These are phyloP conservation scores for Diaporthe humulicola DNA, from an alignment of 2,329 filamentous ascomycete genomes.

Conservation along the genomic window DNA sequence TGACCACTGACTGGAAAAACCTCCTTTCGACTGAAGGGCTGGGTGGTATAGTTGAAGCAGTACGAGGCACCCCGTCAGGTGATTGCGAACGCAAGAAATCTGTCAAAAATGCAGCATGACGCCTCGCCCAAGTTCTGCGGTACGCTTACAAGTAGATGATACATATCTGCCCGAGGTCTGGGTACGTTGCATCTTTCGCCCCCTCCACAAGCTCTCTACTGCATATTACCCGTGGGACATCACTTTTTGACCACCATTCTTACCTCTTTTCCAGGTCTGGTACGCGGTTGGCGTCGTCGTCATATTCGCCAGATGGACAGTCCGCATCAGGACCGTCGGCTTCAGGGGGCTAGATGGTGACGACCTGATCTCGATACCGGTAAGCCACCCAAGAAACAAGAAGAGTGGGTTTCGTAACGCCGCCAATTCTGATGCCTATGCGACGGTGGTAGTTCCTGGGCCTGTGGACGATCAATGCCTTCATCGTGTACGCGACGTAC, in stretches of 20 bases:
- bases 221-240: too few relatives aligned
- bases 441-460: conserved; percentile 40
- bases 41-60: background rate
- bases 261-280: conserved; percentile 10
- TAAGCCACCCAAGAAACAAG: background rate
- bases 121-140: conserved; percentile 41
- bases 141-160: conserved; percentile 45
- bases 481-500: conserved; percentile 45
- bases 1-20: background rate
- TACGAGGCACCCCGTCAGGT: background rate
- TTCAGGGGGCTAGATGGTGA: conserved; percentile 31
- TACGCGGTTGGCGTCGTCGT: conserved; percentile 29
- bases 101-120: conserved; percentile 22
- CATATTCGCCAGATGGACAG: conserved; percentile 29
- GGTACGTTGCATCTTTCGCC: conserved; percentile 6
- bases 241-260: background rate
- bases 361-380: conserved; percentile 35
- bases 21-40: background rate
- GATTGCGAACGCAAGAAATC: background rate
- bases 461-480: conserved; percentile 44
- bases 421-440: background rate
- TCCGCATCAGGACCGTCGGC: conserved; percentile 37
- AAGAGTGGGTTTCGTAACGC: background rate
- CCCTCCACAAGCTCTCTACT: background rate
- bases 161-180: conserved; percentile 40